Evolutionary conservation across 2,329 filamentous ascomycete genomes (phyloP).

Genomic region (Ceratocystis colombiana): DNA sequence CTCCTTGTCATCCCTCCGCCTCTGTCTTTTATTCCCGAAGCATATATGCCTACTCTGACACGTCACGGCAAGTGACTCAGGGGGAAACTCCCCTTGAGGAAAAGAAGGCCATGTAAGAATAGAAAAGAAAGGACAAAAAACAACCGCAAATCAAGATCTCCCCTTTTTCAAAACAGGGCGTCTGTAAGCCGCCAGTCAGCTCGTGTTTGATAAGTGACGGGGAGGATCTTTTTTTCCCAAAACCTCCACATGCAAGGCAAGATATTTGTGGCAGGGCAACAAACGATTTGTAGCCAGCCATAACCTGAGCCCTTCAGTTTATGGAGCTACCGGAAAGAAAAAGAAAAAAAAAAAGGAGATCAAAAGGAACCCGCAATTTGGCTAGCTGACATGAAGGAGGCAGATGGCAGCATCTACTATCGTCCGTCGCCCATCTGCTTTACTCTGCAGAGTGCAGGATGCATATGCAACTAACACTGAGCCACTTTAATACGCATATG

Average conservation of each 20-base stretch:
- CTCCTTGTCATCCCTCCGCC: not conserved
- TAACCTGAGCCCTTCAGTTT: not conserved
- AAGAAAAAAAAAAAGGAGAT: not conserved
- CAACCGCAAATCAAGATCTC: not conserved
- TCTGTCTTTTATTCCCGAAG: not conserved
- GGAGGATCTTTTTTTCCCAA: not conserved
- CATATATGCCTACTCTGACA: not conserved
- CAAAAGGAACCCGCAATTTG: not conserved
- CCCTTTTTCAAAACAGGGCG: not conserved
- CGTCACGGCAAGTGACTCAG: slow-evolving; percentile 3
- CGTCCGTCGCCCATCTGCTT: not conserved
- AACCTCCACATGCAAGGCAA: not conserved
- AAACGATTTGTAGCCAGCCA: not conserved
- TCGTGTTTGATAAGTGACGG: slow-evolving; percentile 1
- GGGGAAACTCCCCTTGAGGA: not conserved
- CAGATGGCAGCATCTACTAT: slow-evolving; percentile 2
- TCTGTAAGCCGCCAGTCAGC: slow-evolving; percentile 5
- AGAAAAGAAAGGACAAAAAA: not conserved
- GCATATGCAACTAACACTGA: slow-evolving; percentile 6
- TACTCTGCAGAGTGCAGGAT: not conserved
- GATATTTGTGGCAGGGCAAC: not conserved
- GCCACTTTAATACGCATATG: not conserved
- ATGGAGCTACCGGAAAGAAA: not conserved
- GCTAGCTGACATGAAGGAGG: not conserved
- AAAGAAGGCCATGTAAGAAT: no score